Base-by-base conservation (phyloP, 2,329 filamentous ascomycete species). In the Microsporum ferrugineum region DNA sequence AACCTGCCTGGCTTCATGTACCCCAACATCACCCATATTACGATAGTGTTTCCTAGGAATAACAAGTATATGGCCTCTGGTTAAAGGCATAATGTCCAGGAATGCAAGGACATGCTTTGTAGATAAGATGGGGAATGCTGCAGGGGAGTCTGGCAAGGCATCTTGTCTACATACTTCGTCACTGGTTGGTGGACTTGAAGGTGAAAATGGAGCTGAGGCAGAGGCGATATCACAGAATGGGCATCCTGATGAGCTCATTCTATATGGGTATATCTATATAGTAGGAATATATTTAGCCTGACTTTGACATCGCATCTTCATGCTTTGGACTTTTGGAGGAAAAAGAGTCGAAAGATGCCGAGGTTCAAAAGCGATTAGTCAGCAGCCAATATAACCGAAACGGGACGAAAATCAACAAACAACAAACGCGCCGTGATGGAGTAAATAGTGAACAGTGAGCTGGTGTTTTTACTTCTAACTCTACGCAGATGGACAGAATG, bases 61-160 rank as follows among this genome's bases (percentile, higher is more conserved):
- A 38, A 97, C 81, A 0, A 97, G 82, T 5, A 96, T 75, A 78
- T 97, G 92, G 1, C 91, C 91, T 0, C 79, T 79, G 0, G 88
- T 88, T 58, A 97, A 83, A 0, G 94, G 94, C 78, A 95, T 83
- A 69, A 96, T 96, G 76, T 97, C 92, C 67, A 97, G 81, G 75
- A 97, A 97, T 47, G 91, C 91, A 64, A 97, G 77, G 33, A 94
- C 84, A 63, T 85, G 73, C 1, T 84, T 84, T 0, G 89, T 94
- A 1, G 88, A 89, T 62, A 96, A 82, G 36, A 96, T 82, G 34
- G 96, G 70, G 68, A 82, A 70, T 0, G 74, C 53, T 55, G 43
- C 27, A 17, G 62, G 23, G 5, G 17, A 47, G n/a, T 27, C 33
- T 23, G 56, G 36, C 23, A n/a, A n/a, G n/a, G 45, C n/a, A 60